Percentiles rank a stretch among this genome's conserved stretches.
phyloP scores from a whole-genome alignment of 495 filamentous ascomycete genomes.

The Neurospora sp. region DNA sequence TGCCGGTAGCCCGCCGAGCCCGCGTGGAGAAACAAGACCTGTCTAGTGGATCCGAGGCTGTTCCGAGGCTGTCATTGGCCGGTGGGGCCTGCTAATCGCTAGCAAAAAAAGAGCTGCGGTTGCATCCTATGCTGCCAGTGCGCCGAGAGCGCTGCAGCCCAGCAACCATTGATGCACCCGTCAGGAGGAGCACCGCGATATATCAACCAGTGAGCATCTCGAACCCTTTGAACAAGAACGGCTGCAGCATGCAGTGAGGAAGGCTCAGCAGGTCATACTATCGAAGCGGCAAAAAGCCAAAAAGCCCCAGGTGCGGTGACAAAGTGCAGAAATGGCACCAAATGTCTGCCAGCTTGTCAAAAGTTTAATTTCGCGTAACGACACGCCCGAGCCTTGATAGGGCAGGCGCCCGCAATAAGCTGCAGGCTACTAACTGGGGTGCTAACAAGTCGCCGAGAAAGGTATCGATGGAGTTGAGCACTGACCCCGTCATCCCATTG shows the following conservation, averaged over 20 bases:
- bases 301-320: not conserved
- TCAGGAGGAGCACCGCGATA: not conserved
- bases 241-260: not conserved
- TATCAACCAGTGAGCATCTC: not conserved
- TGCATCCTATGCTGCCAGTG: not conserved
- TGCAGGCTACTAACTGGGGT: not conserved
- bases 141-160: not conserved
- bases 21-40: not conserved
- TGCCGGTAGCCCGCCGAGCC: not conserved
- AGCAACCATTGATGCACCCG: not conserved
- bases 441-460: not conserved
- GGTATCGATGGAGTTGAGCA: not conserved
- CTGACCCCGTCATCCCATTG: not conserved
- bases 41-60: not conserved
- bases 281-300: not conserved
- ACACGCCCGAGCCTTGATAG: not conserved
- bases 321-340: not conserved
- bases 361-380: not conserved
- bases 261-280: not conserved
- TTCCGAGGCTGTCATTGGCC: not conserved
- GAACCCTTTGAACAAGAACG: not conserved
- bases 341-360: not conserved
- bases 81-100: not conserved
- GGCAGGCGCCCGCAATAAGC: not conserved
- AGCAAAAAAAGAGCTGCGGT: not conserved